phyloP scores from a whole-genome alignment of 306 rosid genomes.

The Fagus sylvatica region DNA sequence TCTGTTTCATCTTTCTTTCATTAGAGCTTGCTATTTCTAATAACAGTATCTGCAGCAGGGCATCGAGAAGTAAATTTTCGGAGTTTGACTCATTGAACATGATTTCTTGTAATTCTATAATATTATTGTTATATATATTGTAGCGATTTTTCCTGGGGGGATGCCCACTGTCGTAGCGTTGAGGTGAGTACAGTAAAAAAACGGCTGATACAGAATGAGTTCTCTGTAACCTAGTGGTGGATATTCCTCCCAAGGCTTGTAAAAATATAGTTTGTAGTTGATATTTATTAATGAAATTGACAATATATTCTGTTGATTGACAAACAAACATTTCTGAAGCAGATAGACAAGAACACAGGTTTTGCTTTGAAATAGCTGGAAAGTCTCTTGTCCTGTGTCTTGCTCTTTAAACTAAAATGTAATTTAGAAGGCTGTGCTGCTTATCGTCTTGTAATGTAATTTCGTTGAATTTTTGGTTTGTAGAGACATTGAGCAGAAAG shows the following conservation, averaged over 20 bases:
- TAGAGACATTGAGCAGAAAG: too few species aligned
- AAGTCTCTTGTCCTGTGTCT: too few species aligned
- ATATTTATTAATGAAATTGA: slow-evolving; percentile 12
- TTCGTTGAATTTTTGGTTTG: too few species aligned
- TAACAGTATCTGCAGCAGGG: slow-evolving; percentile 62
- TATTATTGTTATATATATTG: slow-evolving; percentile 21
- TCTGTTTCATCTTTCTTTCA: too few species aligned
- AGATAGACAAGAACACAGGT: not conserved
- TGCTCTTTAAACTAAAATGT: too few species aligned
- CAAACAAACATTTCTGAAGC: not conserved
- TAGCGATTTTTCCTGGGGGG: slow-evolving; percentile 29
- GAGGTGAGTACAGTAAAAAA: slow-evolving; percentile 25
- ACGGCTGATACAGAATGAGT: slow-evolving; percentile 17
- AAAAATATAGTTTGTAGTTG: slow-evolving; percentile 24
- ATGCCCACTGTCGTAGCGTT: slow-evolving; percentile 16
- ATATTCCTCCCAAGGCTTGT: slow-evolving; percentile 39
- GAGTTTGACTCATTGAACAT: slow-evolving; percentile 54
- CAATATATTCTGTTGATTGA: not conserved
- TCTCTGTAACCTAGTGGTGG: slow-evolving; percentile 29
- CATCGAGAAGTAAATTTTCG: slow-evolving; percentile 68
- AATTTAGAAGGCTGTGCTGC: too few species aligned
- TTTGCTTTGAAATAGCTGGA: too few species aligned
- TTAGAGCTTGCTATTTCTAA: too few species aligned
- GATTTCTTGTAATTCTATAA: slow-evolving; percentile 45
- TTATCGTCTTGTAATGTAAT: too few species aligned